Conservation (phyloP, 2,329 filamentous ascomycete genomes). For the Phialophora tarda region DNA sequence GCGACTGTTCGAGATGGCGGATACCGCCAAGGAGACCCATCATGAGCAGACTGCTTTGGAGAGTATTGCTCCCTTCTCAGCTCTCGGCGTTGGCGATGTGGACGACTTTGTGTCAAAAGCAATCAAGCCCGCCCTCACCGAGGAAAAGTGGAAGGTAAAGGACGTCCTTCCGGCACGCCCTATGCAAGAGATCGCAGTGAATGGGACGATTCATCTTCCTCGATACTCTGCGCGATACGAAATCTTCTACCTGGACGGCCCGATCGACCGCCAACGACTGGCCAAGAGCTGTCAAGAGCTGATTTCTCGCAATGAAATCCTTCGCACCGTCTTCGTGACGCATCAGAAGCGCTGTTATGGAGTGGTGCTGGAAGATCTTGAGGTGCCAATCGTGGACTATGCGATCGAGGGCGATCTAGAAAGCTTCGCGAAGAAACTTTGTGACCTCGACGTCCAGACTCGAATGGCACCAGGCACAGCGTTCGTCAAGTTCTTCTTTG, state of each 20-base stretch:
- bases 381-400: conserved; percentile 59
- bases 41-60: conserved; percentile 33
- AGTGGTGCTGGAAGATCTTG: conserved; percentile 50
- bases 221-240: conserved; percentile 69
- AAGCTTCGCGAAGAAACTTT: conserved; percentile 59
- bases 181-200: conserved; percentile 65
- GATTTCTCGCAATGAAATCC: no score
- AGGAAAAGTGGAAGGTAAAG: conserved; percentile 53
- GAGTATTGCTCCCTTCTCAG: no score
- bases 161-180: conserved; percentile 65
- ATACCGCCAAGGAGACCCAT: conserved; percentile 50
- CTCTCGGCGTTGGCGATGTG: no score
- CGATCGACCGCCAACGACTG: conserved; percentile 57
- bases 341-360: no score
- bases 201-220: conserved; percentile 62
- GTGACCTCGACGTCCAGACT: conserved; percentile 61
- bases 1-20: conserved; percentile 60
- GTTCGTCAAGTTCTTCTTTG: conserved; percentile 66
- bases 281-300: conserved; percentile 44
- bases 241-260: conserved; percentile 64
- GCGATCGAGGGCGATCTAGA: conserved; percentile 60
- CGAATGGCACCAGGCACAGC: conserved; percentile 64
- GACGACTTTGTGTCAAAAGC: no score
- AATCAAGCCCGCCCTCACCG: no score
- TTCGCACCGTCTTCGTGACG: no score